Evolutionary conservation across 1,139 yeast species (phyloP), one percentile per base, ranked within the genome.

Genomic region (Groenewaldozyma sp.): DNA sequence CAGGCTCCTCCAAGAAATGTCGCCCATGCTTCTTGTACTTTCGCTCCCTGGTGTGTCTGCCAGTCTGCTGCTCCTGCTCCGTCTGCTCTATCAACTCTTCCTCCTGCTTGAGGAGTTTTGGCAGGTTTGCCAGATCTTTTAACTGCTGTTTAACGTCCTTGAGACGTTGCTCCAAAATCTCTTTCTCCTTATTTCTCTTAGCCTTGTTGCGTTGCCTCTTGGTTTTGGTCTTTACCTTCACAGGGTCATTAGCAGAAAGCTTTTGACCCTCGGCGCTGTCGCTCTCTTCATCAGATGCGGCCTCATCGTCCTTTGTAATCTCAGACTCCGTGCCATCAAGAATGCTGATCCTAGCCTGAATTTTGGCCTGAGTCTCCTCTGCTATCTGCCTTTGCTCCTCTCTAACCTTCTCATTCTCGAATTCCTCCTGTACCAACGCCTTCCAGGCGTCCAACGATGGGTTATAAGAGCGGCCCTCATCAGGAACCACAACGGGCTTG

Each of bases 391-490:
- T 73, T 53, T 76, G 71, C 43, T 75, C 72, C 50, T 86, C 96
- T 44, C 73, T 73, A 41, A 73, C 68, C 52, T 76, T 72, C 56
- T 87, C 95, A 41, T 68, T 66, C 40, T 61, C 69, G 52, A 72
- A 80, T 60, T 87, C 96, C 44, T 69, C 67, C 45, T 74, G 67
- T 42, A 91, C 73, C 51, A 88, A 68, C 24, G 64, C 65, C 53
- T 77, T 76, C 98, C 98, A 91, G 27, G 84, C 76, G 45, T 80
- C 82, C 48, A 81, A 67, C 11, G 93, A 74, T 27, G 98, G 98
- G 58, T 91, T 91, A 58, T 91, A 91, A 2, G 97, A 88, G 59
- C 82, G 82, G 40, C 98, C 98, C 2, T 80, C 91, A 52, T 79
- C 81, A 16, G 91, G 86, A 4, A 78, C 45, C 5, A 55, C 63